Conservation (phyloP, 2,329 filamentous ascomycete species). For the Chalaropsis ovoidea region DNA sequence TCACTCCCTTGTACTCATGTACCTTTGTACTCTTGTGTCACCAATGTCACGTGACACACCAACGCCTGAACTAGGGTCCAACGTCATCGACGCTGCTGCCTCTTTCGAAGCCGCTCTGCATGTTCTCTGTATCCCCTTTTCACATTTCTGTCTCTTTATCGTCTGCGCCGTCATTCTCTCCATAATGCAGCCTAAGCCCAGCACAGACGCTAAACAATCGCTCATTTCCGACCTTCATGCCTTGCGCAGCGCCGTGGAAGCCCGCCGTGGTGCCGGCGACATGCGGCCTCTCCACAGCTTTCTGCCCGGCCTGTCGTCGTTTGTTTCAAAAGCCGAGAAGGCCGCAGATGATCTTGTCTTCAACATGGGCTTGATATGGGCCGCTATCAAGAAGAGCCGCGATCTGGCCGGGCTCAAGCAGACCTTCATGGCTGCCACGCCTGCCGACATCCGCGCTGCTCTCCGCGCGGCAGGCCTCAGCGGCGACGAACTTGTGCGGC, state of each 20-base stretch:
- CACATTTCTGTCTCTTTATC: not conserved
- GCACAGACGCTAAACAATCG: conserved; percentile 2
- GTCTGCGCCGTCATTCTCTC: not conserved
- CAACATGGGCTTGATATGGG: conserved; percentile 15
- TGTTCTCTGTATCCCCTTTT: not conserved
- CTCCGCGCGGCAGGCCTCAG: not conserved
- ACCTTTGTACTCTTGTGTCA: too few relatives aligned
- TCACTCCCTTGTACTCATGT: too few relatives aligned
- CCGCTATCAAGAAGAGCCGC: conserved; percentile 6
- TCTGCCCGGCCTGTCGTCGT: not conserved
- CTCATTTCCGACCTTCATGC: conserved; percentile 10
- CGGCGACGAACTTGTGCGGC: conserved; percentile 1
- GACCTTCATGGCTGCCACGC: not conserved
- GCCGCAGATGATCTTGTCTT: conserved; percentile 11
- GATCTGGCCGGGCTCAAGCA: conserved; percentile 8
- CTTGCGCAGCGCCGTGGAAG: conserved; percentile 8
- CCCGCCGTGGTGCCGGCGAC: conserved; percentile 1
- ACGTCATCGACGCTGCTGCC: not conserved
- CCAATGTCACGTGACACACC: too few relatives aligned
- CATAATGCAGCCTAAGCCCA: not conserved
- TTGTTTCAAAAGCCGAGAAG: conserved; percentile 6
- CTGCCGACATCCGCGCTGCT: not conserved
- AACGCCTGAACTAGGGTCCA: not conserved
- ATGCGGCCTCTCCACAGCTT: conserved; percentile 7
- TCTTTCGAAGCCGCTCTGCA: too few relatives aligned